Base-by-base conservation (phyloP, 257 asterid species). In the Capsicum rhomboideum region DNA sequence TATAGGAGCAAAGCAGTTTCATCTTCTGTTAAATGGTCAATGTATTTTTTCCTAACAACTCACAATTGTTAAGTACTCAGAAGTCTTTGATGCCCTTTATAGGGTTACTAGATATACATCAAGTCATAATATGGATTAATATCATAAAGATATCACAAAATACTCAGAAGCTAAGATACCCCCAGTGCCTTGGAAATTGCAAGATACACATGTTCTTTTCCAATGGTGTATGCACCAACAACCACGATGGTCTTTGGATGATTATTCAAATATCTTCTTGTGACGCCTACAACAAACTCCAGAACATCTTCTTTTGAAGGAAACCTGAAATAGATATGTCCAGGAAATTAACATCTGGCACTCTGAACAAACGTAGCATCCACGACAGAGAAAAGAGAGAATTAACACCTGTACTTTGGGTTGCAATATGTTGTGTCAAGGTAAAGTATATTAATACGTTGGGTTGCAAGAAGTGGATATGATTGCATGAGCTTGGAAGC, bases 371-470 rank as follows among this genome's bases (percentile, higher is more conserved):
- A 59, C 55, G 9, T 2, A 28, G 9, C 2, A 28, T 46, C 75
- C 44, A 75, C 11, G 10, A 20, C 44, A 50, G 13, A 78, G 37
- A 20, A 40, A 14, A 77, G 26, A 50, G 61, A 75, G 64, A 42
- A 26, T 42, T 17, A 50, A 31, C 59, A 83, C 86, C 83, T 86
- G 82, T 86, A 86, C 85, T 86, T 86, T 23, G 84, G 84, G 66
- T 86, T 80, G 84, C 89, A 86, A 69, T 86, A 86, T 26, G 89
- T 86, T 18, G 89, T 86, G 77, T 86, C 89, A 29, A 86, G 89
- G 85, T 86, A 86, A 69, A 86, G 86, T 74, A 49, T 54, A 75
- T 79, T 79, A 79, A 83, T 42, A 31, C 67, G 40, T 21, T 83
- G 63, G 42, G 46, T 67, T 34, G 78, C 55, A 26, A 83, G 84